phyloP scores from a whole-genome alignment of 352 stramenopile genomes.

The Pythium phragmitis region DNA sequence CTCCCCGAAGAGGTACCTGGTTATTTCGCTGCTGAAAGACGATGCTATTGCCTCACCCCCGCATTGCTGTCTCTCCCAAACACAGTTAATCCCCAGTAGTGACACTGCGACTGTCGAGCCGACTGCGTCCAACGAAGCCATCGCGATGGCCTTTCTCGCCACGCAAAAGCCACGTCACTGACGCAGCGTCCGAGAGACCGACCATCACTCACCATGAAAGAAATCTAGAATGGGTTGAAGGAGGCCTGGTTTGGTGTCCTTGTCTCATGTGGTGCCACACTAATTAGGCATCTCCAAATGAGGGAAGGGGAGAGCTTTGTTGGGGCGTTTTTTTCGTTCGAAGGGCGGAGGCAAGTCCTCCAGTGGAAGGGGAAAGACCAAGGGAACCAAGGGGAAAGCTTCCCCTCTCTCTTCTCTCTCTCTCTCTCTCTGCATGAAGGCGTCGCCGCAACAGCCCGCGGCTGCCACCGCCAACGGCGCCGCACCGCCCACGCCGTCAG shows the following conservation, averaged over 20 bases:
- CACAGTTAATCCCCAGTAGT: neutral
- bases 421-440: slow-evolving; percentile 23
- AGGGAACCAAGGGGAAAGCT: neutral
- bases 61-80: neutral
- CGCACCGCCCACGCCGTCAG: neutral
- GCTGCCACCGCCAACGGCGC: slow-evolving; percentile 3
- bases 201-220: slow-evolving; percentile 20
- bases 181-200: neutral
- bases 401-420: neutral
- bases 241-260: slow-evolving; percentile 9
- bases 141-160: slow-evolving; percentile 19
- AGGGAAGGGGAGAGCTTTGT: slow-evolving; percentile 19
- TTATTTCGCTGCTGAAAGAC: too few relatives aligned
- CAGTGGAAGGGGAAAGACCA: slow-evolving; percentile 9
- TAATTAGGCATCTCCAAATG: slow-evolving; percentile 4
- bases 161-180: slow-evolving; percentile 4
- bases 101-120: neutral
- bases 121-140: slow-evolving; percentile 19
- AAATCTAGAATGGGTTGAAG: slow-evolving; percentile 19
- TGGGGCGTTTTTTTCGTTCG: slow-evolving; percentile 4
- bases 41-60: neutral
- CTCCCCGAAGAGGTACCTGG: slow-evolving; percentile 30
- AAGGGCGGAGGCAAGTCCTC: neutral
- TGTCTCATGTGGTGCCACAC: slow-evolving; percentile 13
- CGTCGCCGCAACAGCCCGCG: slow-evolving; percentile 12